Base-by-base conservation (phyloP, 345 rosid species). In the Aethionema arabicum region DNA sequence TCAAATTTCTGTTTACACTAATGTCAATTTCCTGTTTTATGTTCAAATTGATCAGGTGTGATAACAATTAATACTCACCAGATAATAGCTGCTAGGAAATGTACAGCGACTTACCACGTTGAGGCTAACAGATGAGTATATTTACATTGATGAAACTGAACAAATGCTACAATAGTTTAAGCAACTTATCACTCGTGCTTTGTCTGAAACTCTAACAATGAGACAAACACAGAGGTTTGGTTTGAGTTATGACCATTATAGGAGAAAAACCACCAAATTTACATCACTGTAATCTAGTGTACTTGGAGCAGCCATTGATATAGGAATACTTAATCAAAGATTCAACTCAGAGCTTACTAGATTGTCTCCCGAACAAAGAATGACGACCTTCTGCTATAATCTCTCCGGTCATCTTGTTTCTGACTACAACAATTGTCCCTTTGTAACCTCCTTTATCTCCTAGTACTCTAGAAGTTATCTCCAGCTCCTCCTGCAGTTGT, bases 331-430 rank as follows among this genome's bases (percentile, higher is more conserved):
- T 44, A 38, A 48, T 46, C 7, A 48, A 46, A 32, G 43, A n/a
- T 55, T 39, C 2, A 2, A 44, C 12, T 67, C 56, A 87, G 77
- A 92, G 80, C 69, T 87, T 87, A 82, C 95, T 92, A 64, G 69
- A 43, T 61, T 69, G 82, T 63, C 59, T 74, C 33, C 87, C 87
- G 61, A 82, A 89, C 82, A 85, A 40, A 4, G 97, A 92, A 79
- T 92, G 98, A 11, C 96, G 87, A 49, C 96, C 97, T 82, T 92
- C 97, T 0, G 98, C 98, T 32, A 92, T 76, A 45, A 85, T 44
- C 80, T 89, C 95, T 11, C 96, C 96, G 0, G 88, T 87, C 40
- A 46, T 66, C 67, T 85, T 87, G 76, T 85, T 92, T 67, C 78
- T 85, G 29, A 92, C 69, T 8, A 79, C 83, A 56, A 92, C 87